Base-by-base conservation (phyloP, 306 rosid species). In the Rosa rugosa region DNA sequence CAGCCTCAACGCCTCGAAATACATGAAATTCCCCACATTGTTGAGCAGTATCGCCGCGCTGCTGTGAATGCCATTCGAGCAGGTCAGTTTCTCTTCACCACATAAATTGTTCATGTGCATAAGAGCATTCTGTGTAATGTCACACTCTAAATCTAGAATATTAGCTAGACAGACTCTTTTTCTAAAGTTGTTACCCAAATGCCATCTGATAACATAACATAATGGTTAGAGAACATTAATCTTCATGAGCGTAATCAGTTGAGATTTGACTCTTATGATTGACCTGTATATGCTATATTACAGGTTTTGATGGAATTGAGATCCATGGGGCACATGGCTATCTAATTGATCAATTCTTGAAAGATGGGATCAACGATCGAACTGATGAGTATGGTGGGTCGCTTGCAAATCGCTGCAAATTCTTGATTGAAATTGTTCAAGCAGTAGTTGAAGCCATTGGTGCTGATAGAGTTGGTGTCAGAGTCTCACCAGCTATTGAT, bases 241-340 rank as follows among this genome's bases (percentile, higher is more conserved):
- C 17, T 25, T 1, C 17, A 23, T 3, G 11, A n/a, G 31, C 16
- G 17, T 49, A 49, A 10, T 25, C 44, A 64, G 4, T 38, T 11
- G 6, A 49, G 10, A 41, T 44, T 67, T 34, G 41, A 13, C 10
- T 22, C 31, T 31, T 5, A 49, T 53, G 60, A 17, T 36, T 4
- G 17, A 60, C 42, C 2, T 46, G 8, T 66, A 38, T 36, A 14
- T 54, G 31, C 44, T 13, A 44, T 60, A 12, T 86, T 36, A 41
- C 22, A 95, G 99, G 99, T 81, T 95, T 95, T 75, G 96, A 95
- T 76, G 99, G 98, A 73, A 89, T 95, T 47, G 99, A 95, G 85
- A 86, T 95, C 82, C 99, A 95, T 66, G 93, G 95, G 31, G 99
- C 98, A 23, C 99, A 93, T 41, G 97, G 99, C 51, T 95, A 95